These are phyloP conservation scores for Anthoceros angustus DNA, from an alignment of 225 moss, liverwort and hornwort genomes.

Conservation along the genomic window DNA sequence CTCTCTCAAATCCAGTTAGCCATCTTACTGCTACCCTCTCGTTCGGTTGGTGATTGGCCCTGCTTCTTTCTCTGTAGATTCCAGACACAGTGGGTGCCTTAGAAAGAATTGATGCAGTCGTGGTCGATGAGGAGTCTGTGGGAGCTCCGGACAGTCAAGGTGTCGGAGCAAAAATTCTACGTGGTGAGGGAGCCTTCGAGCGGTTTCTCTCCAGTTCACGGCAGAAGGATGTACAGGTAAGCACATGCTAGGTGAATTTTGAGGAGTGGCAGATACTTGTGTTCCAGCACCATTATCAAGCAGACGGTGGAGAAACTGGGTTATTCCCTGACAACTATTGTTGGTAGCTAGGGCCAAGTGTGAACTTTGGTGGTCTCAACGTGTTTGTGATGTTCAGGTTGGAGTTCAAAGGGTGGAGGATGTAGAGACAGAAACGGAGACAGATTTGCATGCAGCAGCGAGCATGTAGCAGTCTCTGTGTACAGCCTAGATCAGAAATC, in stretches of 20 bases:
- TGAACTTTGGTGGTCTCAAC: neutral
- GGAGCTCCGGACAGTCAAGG: constrained; percentile 57
- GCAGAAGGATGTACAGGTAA: constrained; percentile 56
- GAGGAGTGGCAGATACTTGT: neutral
- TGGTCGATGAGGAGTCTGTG: constrained; percentile 76
- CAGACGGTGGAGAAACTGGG: neutral
- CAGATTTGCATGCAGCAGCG: constrained; percentile 4
- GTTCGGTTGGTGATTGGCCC: neutral
- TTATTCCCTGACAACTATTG: neutral
- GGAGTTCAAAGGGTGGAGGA: constrained; percentile 2
- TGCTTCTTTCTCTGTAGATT: constrained; percentile 27
- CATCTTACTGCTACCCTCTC: neutral
- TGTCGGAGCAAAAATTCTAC: constrained; percentile 65
- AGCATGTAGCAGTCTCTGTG: neutral
- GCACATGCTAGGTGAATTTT: neutral
- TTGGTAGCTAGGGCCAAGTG: neutral
- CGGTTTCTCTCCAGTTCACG: constrained; percentile 31
- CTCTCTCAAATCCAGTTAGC: too few species aligned
- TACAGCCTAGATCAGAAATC: neutral
- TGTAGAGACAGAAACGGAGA: constrained; percentile 1
- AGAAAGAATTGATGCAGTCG: constrained; percentile 79
- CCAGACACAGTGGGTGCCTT: constrained; percentile 39
- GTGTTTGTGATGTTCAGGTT: neutral
- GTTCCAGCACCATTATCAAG: neutral
- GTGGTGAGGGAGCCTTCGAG: constrained; percentile 64